Conservation (phyloP, 2,329 filamentous ascomycete genomes). For the Verticillium isaacii region DNA sequence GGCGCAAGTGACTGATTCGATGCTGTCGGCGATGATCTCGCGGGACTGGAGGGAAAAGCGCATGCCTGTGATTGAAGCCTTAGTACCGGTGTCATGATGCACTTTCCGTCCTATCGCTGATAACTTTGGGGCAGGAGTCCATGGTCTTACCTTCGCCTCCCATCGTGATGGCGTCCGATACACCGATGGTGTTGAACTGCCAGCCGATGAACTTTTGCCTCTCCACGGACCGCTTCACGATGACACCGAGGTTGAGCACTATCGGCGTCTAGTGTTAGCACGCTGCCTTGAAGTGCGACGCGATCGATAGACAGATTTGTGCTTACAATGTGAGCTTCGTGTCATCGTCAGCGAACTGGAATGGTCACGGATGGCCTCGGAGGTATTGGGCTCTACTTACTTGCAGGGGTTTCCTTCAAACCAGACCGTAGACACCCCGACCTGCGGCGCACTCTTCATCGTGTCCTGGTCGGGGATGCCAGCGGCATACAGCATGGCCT, state of each 20-base stretch:
- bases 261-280: constrained; percentile 11
- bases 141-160: constrained; percentile 55
- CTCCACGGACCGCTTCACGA: constrained; percentile 75
- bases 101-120: too few relatives aligned
- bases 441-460: constrained; percentile 87
- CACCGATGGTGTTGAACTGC: constrained; percentile 88
- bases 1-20: constrained; percentile 88
- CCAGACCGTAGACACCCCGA: constrained; percentile 89
- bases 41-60: constrained; percentile 85
- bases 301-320: constrained; percentile 9
- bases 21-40: constrained; percentile 90
- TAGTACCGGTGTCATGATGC: too few relatives aligned
- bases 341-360: too few relatives aligned
- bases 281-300: not conserved
- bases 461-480: constrained; percentile 77
- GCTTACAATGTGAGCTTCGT: constrained; percentile 32
- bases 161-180: constrained; percentile 93
- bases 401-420: constrained; percentile 98
- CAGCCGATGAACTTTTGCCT: constrained; percentile 85
- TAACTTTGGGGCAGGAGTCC: too few relatives aligned
- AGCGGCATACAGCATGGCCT: constrained; percentile 94
- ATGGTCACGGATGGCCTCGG: not conserved
- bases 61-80: constrained; percentile 57
- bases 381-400: constrained; percentile 39
- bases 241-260: constrained; percentile 82